Base-by-base conservation (phyloP, 2,329 filamentous ascomycete species). In the Truncatella angustata region DNA sequence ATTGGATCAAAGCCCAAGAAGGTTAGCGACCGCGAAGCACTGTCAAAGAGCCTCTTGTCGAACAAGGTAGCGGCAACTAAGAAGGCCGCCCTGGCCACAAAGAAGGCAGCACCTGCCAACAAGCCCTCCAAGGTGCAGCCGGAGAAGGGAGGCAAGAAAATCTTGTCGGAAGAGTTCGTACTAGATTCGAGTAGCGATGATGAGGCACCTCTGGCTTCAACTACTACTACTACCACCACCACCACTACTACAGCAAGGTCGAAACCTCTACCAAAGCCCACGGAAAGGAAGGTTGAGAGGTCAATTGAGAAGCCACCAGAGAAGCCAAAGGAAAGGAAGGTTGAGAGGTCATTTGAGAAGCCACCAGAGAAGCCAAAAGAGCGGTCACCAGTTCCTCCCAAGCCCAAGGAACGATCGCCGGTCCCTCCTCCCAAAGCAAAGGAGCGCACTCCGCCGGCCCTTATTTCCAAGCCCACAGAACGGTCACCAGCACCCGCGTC, bases 1-100 rank as follows among this genome's bases (percentile, higher is more conserved):
- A 63, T 74, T 16, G 68, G 72, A 4, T 58, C 69, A 4, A 83
- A 83, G 60, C 61, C 75, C n/a, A 86, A 85, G 71, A 86, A 85
- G 65, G 59, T 71, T 16, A 74, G 69, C 48, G 75, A 78, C 24
- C 75, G 75, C 34, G 78, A 82, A 53, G 74, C 77, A 3, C 80
- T 82, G 61, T 73, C 76, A 9, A 86, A 85, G 67, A 76, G 79
- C 37, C 69, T 82, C 4, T 63, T 82, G 16, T 72, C 73, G 0
- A 74, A 66, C 40, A 70, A 61, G 14, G 62, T 67, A 21, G 26
- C 18, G 18, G 37, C 67, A 20, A 16, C n/a, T 16, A 50, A 75
- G 63, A 74, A 72, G 54, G 53, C 70, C 4, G 53, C 60, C 1
- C 53, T 67, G 12, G 54, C 62, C 0, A 61, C 69, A 10, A 75